Evolutionary conservation across 176 grass and related monocot genomes (phyloP).

Genomic region (Zea luxurians): DNA sequence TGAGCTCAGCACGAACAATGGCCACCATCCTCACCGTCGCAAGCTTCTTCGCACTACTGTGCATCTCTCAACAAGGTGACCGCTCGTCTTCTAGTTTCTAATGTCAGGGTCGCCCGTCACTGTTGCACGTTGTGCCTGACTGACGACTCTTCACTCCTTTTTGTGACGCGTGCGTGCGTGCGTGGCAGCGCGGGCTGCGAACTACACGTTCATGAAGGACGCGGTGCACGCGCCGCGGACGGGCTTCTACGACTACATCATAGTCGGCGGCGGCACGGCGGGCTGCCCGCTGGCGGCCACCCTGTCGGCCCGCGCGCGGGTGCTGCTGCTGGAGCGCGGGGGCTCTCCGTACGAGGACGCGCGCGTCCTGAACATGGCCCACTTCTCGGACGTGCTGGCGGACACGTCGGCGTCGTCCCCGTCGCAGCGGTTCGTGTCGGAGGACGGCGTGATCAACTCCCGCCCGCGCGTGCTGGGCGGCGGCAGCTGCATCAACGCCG

Average conservation of each 20-base stretch:
- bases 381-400: constrained; percentile 62
- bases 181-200: constrained; percentile 20
- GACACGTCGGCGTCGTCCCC: constrained; percentile 64
- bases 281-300: constrained; percentile 83
- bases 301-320: constrained; percentile 53
- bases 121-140: background rate
- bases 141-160: background rate
- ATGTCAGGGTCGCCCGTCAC: background rate
- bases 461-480: constrained; percentile 84
- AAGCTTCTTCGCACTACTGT: constrained; percentile 32
- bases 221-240: constrained; percentile 50
- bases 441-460: constrained; percentile 79
- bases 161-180: background rate
- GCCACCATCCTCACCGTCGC: constrained; percentile 7
- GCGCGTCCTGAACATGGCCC: constrained; percentile 57
- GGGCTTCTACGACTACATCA: constrained; percentile 77
- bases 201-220: constrained; percentile 77
- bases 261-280: constrained; percentile 83
- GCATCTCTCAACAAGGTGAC: constrained; percentile 37
- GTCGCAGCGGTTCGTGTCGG: constrained; percentile 78
- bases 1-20: constrained; percentile 36
- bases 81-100: background rate
- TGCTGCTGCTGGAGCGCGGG: constrained; percentile 80
- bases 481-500: constrained; percentile 84
- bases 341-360: constrained; percentile 73